Evolutionary conservation across 1,139 yeast species (phyloP).

Genomic region (Blastobotrys niveus): DNA sequence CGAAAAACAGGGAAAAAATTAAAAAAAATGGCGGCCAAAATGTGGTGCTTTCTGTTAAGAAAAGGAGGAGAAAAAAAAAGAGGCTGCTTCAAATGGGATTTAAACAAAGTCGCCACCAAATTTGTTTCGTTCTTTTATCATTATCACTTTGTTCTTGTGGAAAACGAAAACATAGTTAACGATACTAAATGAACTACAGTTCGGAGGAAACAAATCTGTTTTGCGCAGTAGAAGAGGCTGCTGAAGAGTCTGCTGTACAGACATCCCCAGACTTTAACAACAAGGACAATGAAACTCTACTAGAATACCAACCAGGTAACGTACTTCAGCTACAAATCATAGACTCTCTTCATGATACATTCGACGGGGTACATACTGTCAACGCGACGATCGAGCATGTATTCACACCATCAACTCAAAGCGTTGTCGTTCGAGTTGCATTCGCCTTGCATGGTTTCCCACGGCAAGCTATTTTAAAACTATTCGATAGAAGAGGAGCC

Average conservation of each 20-base stretch:
- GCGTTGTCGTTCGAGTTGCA: conserved; percentile 8
- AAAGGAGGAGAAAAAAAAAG: no score
- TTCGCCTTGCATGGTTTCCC: not conserved
- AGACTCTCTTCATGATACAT: conserved; percentile 1
- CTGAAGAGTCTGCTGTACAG: no score
- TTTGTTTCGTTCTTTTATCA: not conserved
- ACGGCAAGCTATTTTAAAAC: not conserved
- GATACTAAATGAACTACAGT: no score
- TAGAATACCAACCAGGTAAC: conserved; percentile 6
- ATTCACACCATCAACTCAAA: conserved; percentile 10
- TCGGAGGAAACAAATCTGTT: conserved; percentile 2
- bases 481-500: conserved; percentile 11
- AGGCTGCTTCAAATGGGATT: no score
- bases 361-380: not conserved
- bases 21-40: not conserved
- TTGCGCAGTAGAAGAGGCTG: not conserved
- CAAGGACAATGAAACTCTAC: not conserved
- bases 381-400: conserved; percentile 3
- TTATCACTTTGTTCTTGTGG: not conserved
- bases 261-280: not conserved
- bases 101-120: not conserved
- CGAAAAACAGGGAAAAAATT: not conserved
- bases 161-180: not conserved
- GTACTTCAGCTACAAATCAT: not conserved
- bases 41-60: no score